Base-by-base conservation (phyloP, 1,139 yeast genomes). In the Pichia sp. region DNA sequence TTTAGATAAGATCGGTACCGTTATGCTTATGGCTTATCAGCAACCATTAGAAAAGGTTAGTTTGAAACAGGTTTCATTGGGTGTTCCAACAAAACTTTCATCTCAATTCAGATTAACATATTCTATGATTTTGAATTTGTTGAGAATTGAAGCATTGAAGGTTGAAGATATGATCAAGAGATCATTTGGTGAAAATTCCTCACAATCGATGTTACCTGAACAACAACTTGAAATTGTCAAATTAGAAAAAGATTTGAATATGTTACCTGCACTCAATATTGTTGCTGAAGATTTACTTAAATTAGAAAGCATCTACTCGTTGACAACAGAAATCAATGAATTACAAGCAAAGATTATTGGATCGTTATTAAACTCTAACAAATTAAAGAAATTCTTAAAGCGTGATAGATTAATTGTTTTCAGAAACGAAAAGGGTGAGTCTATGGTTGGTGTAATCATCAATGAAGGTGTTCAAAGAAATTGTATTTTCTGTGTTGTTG, bases 131-230 rank as follows among this genome's bases (percentile, higher is more conserved):
- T 74, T 93, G 65, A 93, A 93, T 60, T 71, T 93, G 55, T 71
- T 94, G 56, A 79, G 99, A 63, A 90, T 93, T 49, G 99, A 93
- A 63, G 98, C 99, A 0, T 71, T 93, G 51, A 79, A 85, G 59
- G 98, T 94, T 15, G 99, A 93, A 62, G 99, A 94, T 63, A 93
- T 93, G 96, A 91, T 93, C 56, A 91, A 91, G 62, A 87, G 94
- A 56, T 89, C 97, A 0, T 93, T 93, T 65, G 82, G 96, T 68
- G 99, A 93, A 64, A 91, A 93, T 61, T 77, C 91, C 0, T 77
- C 93, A 1, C 98, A 93, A 61, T 81, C 89, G 0, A 68, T 91
- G 58, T 70, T 90, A 44, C 98, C 98, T 0, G 96, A 90, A 56
- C 94, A 88, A 60, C 87, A 89, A 63, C 75, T 76, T 60, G 76